phyloP scores from a whole-genome alignment of 768 basidiomycete species.

The Tephrocybe rancida region DNA sequence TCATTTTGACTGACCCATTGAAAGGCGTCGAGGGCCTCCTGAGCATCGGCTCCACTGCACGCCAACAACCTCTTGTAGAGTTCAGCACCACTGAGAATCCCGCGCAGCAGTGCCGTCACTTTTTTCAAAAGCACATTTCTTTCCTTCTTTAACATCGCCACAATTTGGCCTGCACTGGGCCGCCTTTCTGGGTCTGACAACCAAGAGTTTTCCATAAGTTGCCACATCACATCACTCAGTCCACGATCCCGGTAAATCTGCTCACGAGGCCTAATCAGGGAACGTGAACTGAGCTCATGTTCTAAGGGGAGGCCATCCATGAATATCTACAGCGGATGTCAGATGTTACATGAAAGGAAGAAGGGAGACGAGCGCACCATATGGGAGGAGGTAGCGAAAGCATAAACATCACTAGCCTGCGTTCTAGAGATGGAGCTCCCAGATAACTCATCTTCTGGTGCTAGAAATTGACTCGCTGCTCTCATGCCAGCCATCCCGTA shows the following conservation, averaged over 20 bases:
- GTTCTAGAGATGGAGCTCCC: background rate
- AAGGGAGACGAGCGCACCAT: background rate
- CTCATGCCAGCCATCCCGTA: background rate
- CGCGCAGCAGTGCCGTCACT: background rate
- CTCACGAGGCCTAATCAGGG: no score
- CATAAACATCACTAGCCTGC: constrained; percentile 12
- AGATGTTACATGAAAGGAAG: background rate
- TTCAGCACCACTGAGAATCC: background rate
- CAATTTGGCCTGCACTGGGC: background rate
- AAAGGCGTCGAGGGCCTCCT: background rate
- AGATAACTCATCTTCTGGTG: background rate
- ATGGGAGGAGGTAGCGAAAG: constrained; percentile 10
- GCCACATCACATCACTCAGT: background rate
- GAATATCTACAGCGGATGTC: constrained; percentile 3
- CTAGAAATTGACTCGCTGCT: background rate
- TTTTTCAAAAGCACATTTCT: background rate
- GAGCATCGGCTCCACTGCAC: background rate
- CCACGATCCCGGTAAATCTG: background rate
- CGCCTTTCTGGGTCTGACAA: background rate
- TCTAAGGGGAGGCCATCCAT: background rate
- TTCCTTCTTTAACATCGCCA: no score
- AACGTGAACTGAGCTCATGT: background rate
- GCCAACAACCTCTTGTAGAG: background rate
- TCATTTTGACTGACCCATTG: background rate
- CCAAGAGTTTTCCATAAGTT: background rate